Evolutionary conservation across 768 basidiomycete species (phyloP), one percentile per base, ranked within the genome.

Genomic region (Rhodotorula graminis): DNA sequence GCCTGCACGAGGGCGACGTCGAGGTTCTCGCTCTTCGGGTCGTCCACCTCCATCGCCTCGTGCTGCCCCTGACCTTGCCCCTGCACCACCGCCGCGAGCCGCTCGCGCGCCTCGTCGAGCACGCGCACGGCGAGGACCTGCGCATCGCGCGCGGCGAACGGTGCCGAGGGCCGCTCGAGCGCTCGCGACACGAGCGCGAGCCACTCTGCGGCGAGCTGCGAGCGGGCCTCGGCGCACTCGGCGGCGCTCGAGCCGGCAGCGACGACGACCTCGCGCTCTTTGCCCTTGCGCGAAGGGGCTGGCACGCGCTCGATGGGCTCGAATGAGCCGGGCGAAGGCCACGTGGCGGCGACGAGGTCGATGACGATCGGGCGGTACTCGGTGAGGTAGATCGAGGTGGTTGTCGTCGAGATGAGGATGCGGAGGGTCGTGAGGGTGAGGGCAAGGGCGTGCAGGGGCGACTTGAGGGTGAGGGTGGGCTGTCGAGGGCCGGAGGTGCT

Each of bases 261-360:
- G n/a, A n/a, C n/a, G n/a, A n/a, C n/a, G n/a, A n/a, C 19, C 11
- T 55, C 71, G 23, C 59, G 59, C 49, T 60, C 66, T 44, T 70
- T 68, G n/a, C 69, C 71, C 33, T 70, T 72, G 40, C 40, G 59
- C 21, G 59, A 44, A 15, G 37, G 33, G 14, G 37, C 21, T 15
- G 46, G 1, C 4, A 12, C 14, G 55, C 2, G 33, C 15, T 64
- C 66, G 29, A n/a, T 0, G 0, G 56, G 21, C 37, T 47, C 19
- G n/a, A 69, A 55, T 2, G 67, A 27, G 6, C 33, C 19, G 0
- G 60, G 46, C 1, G 49, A 14, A 2, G 75, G 75, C 75, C 75
- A 76, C n/a, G 44, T 63, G 14, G 61, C 55, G 50, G 52, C 25
- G 25, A 76, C 19, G 37, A 73, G 55, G 25, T 67, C 55, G 59